Evolutionary conservation across 2,329 filamentous ascomycete species (phyloP).

Genomic region (Leptographium flavum): DNA sequence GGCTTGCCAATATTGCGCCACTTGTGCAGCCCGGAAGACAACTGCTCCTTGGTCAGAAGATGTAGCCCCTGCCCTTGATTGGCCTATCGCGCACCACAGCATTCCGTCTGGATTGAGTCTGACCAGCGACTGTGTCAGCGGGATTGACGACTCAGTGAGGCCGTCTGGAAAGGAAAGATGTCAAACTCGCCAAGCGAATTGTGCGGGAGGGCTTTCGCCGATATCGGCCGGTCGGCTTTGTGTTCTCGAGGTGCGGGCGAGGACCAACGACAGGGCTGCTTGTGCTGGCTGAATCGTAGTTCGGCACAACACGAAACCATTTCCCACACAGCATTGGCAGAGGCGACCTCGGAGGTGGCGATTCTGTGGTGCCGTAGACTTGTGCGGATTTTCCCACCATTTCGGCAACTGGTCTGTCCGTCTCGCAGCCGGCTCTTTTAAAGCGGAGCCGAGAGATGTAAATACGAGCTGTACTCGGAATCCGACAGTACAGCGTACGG

Average conservation of each 20-base stretch:
- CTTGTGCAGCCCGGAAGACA: slow-evolving; percentile 3
- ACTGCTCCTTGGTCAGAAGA: slow-evolving; percentile 2
- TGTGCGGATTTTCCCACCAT: too few species aligned
- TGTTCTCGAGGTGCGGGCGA: too few species aligned
- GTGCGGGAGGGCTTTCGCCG: too few species aligned
- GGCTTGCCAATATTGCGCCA: slow-evolving; percentile 8
- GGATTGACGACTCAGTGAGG: slow-evolving; percentile 1
- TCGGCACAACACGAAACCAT: too few species aligned
- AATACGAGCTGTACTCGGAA: background rate
- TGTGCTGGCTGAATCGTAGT: too few species aligned
- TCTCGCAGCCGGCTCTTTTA: too few species aligned
- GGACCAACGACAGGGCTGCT: too few species aligned
- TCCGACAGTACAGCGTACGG: background rate
- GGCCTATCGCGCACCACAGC: slow-evolving; percentile 1
- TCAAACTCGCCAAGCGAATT: background rate
- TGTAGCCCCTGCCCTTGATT: slow-evolving; percentile 1
- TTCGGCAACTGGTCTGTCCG: too few species aligned
- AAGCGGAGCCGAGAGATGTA: background rate
- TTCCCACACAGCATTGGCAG: too few species aligned
- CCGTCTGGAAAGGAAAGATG: background rate
- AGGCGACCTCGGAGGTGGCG: background rate
- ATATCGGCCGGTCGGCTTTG: background rate
- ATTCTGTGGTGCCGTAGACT: too few species aligned
- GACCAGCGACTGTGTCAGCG: slow-evolving; percentile 10
- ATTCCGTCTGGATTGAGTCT: slow-evolving; percentile 4